Evolutionary conservation across 2,329 filamentous ascomycete species (phyloP).

Genomic region (Paracoccidioides brasiliensis): DNA sequence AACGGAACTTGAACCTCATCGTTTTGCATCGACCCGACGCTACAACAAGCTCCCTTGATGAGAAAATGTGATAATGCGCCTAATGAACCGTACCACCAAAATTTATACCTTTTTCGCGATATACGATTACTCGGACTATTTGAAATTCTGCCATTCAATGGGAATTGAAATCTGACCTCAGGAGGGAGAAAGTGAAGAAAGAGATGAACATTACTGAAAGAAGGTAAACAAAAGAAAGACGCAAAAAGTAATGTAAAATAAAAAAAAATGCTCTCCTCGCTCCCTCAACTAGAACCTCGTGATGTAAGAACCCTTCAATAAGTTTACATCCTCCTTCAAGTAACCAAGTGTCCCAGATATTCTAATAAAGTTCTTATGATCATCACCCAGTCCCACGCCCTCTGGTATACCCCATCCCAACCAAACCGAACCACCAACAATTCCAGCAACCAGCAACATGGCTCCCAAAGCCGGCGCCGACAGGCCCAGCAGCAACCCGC

Average conservation of each 20-base stretch:
- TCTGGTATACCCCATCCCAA: constrained; percentile 59
- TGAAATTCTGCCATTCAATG: too few species aligned
- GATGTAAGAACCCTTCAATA: constrained; percentile 42
- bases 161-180: neutral
- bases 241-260: neutral
- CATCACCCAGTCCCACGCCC: constrained; percentile 48
- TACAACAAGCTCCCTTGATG: too few species aligned
- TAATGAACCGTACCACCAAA: too few species aligned
- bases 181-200: neutral
- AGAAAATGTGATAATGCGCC: too few species aligned
- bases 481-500: constrained; percentile 15
- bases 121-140: too few species aligned
- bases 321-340: neutral
- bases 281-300: constrained; percentile 56
- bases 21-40: too few species aligned
- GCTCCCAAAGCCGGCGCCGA: constrained; percentile 15
- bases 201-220: neutral
- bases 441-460: constrained; percentile 13
- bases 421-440: constrained; percentile 28
- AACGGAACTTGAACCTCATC: too few species aligned
- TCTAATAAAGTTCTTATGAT: constrained; percentile 13
- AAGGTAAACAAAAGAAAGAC: neutral
- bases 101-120: too few species aligned
- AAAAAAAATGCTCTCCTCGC: constrained; percentile 44
- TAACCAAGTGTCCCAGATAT: neutral